Evolutionary conservation across 441 rosid genomes (phyloP), one percentile per base, ranked within the genome.

Genomic region (Monsonia emarginata): DNA sequence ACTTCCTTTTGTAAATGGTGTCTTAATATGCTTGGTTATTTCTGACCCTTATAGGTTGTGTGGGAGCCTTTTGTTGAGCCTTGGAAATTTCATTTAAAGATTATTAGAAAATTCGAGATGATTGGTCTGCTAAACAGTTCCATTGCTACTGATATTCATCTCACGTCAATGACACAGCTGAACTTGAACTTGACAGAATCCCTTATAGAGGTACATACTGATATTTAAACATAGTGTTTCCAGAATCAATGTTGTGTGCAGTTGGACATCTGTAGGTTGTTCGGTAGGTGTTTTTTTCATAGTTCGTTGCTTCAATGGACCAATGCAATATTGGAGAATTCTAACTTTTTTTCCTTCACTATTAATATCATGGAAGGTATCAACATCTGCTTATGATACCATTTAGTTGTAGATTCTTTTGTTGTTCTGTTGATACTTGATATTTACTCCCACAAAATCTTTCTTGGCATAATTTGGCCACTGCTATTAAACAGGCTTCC

Each of bases 61-160:
- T 89, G 95, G 97, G 96, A 94, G 83, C 95, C 97, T 70, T 89
- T 90, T 80, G 70, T 90, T 13, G 96, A 94, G 84, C 96, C 89
- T 32, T 94, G 97, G 96, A 84, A 76, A 62, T 86, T 94, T 80
- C 83, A 86, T 70, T 67, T 88, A 28, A 73, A 75, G 63, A 42
- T 89, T 68, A 76, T 72, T 40, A 75, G 83, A 75, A 86, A 79
- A 74, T 74, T 76, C 31, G 88, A 83, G 77, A 72, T 67, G 48
- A 88, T 78, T 71, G 68, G 86, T 72, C 81, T 90, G 67, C 67
- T 86, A 59, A 83, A 77, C 77, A 74, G 75, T 70, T 79, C 87
- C 67, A 60, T 81, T 30, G 63, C 79, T 57, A 88, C 94, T 52
- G 89, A 90, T 74, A 72, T 89, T 61, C 72, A 76, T 76, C 84